phyloP scores from a whole-genome alignment of 1,284 basidiomycete genomes.

The Melanopsichium pennsylvanicum region DNA sequence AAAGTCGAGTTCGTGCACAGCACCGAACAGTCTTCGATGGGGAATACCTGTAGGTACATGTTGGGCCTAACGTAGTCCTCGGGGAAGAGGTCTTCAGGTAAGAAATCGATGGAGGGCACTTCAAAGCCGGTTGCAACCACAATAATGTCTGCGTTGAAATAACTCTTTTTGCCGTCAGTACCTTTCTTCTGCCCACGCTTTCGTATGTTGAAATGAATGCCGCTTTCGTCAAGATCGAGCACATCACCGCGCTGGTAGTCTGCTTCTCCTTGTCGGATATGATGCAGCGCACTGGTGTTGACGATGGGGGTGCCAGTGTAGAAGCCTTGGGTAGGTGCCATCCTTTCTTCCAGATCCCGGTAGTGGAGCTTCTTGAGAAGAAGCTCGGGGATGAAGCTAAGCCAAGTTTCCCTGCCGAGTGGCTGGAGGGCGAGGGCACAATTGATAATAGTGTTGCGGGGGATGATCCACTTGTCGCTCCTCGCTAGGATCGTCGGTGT shows the following conservation, averaged over 20 bases:
- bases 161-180: constrained; percentile 63
- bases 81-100: constrained; percentile 73
- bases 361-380: constrained; percentile 71
- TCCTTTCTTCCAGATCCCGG: constrained; percentile 69
- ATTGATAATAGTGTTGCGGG: constrained; percentile 70
- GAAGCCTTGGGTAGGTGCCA: constrained; percentile 60
- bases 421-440: constrained; percentile 72
- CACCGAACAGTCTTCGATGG: constrained; percentile 71
- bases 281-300: constrained; percentile 71
- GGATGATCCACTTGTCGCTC: constrained; percentile 59
- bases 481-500: constrained; percentile 70
- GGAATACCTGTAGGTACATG: constrained; percentile 74
- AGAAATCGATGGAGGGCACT: constrained; percentile 71
- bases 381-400: constrained; percentile 69
- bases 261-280: constrained; percentile 70
- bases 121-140: constrained; percentile 74
- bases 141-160: constrained; percentile 71
- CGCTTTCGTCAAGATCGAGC: constrained; percentile 68
- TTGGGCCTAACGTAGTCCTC: constrained; percentile 71
- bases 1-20: constrained; percentile 73
- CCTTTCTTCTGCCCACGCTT: constrained; percentile 62
- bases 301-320: constrained; percentile 68
- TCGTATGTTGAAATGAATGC: constrained; percentile 67
- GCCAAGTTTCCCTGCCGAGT: constrained; percentile 68
- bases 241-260: constrained; percentile 73